These are phyloP conservation scores for Deinandra increscens DNA, from an alignment of 129 eudicot species.

Conservation along the genomic window DNA sequence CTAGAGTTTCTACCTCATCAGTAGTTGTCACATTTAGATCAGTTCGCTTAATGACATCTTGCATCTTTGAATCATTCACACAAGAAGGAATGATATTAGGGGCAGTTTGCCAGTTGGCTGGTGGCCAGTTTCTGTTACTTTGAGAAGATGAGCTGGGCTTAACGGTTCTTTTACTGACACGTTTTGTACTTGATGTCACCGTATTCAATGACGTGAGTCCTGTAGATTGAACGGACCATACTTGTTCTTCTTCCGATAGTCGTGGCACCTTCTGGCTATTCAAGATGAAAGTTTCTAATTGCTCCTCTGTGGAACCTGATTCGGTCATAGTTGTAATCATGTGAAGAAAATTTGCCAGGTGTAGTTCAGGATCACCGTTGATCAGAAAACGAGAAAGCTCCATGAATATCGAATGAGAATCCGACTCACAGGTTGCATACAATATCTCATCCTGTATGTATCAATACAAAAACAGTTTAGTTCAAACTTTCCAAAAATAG, in stretches of 20 bases:
- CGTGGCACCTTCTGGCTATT: slow-evolving; percentile 71
- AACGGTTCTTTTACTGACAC: slow-evolving; percentile 7
- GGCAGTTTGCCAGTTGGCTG: slow-evolving; percentile 57
- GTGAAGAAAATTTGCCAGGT: slow-evolving; percentile 79
- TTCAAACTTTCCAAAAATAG: background rate
- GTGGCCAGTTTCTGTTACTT: slow-evolving; percentile 58
- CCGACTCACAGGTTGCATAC: slow-evolving; percentile 51
- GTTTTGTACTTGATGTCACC: slow-evolving; percentile 13
- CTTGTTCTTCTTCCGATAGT: slow-evolving; percentile 49
- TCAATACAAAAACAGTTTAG: background rate
- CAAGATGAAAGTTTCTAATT: slow-evolving; percentile 54
- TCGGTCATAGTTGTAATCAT: slow-evolving; percentile 66
- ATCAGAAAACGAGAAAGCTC: slow-evolving; percentile 63
- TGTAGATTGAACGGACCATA: slow-evolving; percentile 51
- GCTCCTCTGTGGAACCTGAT: slow-evolving; percentile 71
- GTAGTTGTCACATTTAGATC: slow-evolving; percentile 28
- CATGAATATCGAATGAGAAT: slow-evolving; percentile 63
- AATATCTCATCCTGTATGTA: slow-evolving; percentile 35
- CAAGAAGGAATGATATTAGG: slow-evolving; percentile 39
- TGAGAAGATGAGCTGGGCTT: slow-evolving; percentile 25
- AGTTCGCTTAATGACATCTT: slow-evolving; percentile 6
- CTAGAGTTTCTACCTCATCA: background rate
- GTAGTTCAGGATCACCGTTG: slow-evolving; percentile 50
- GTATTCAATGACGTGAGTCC: slow-evolving; percentile 16
- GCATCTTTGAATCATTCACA: slow-evolving; percentile 10